Base-by-base conservation (phyloP, 116 monocot genomes). In the Papilionanthe hybrid region DNA sequence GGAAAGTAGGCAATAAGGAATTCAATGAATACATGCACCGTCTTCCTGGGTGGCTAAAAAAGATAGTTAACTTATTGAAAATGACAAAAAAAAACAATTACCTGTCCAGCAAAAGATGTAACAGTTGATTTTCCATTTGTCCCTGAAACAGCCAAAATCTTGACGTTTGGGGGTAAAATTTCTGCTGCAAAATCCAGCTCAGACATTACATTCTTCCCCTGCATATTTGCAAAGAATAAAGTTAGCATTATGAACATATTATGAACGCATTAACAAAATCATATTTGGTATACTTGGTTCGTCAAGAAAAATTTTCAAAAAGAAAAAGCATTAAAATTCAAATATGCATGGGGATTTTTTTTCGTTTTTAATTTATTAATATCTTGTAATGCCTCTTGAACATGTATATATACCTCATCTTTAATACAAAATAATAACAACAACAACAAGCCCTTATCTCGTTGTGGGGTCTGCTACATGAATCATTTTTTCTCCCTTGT, bases 121-220 rank as follows among this genome's bases (percentile, higher is more conserved):
- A 88, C 88, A 42, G 88, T 85, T 43, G 88, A 88, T 69, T 88
- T 88, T 47, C 88, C 88, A 75, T 85, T 88, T 77, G 88, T 85
- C 32, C 88, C 84, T 42, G 82, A 80, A 49, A 82, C 84, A 65
- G 88, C 84, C 55, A 88, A 80, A 82, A 88, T 63, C 80, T 88
- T 88, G 57, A 80, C 45, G 29, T 68, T 66, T 9, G 42, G 68
- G 2, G 84, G 84, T 50, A 88, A 80, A 28, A 75, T 29, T 42
- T 86, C 83, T 75, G 86, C 78, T 22, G 83, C 83, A 86, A 86
- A 86, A 72, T 87, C 87, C 47, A 83, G 48, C 44, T 87, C 87
- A 75, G 87, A 87, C 87, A 87, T 87, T 50, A 87, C 83, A 12
- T 56, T 81, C 27, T 23, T 83, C 48, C 83, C 87, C 87, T 87